Percentiles rank a stretch among this genome's conserved stretches.
Conservation (phyloP, 1,284 basidiomycete genomes). For the Ceratobasidium sp. region DNA sequence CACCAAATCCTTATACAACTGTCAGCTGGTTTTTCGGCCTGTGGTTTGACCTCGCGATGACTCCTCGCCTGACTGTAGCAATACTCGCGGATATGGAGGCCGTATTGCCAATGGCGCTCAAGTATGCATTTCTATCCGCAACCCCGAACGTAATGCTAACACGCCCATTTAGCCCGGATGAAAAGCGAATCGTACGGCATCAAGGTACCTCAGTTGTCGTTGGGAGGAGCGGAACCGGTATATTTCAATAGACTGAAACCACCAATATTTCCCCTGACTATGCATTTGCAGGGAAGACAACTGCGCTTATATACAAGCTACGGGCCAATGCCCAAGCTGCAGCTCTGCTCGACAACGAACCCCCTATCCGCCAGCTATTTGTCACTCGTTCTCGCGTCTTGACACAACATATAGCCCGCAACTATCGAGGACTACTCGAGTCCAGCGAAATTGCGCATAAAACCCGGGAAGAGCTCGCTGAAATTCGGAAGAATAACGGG, state of each 20-base stretch:
- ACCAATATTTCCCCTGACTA: not conserved
- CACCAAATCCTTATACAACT: conserved; percentile 38
- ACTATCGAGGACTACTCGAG: conserved; percentile 24
- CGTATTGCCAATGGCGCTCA: conserved; percentile 33
- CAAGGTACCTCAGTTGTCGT: conserved; percentile 39
- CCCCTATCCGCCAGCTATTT: conserved; percentile 51
- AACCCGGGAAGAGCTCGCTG: conserved; percentile 20
- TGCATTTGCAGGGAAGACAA: conserved; percentile 27
- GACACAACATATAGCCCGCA: conserved; percentile 36
- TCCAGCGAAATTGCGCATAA: conserved; percentile 34
- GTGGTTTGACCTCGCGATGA: not conserved
- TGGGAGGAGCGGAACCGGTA: conserved; percentile 38
- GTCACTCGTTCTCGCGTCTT: conserved; percentile 36
- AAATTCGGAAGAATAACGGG: conserved; percentile 23
- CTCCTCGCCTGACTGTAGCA: not conserved
- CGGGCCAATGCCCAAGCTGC: conserved; percentile 29
- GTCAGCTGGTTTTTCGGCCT: not conserved
- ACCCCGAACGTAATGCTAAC: not conserved
- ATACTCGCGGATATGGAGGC: conserved; percentile 38
- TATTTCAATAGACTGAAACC: not conserved
- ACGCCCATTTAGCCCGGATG: conserved; percentile 18
- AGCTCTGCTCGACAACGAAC: not conserved
- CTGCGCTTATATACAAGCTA: conserved; percentile 34
- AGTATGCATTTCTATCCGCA: not conserved
- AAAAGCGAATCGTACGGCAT: conserved; percentile 22